phyloP scores from a whole-genome alignment of 2,329 filamentous ascomycete genomes.

The Ambrosiella beaveri region DNA sequence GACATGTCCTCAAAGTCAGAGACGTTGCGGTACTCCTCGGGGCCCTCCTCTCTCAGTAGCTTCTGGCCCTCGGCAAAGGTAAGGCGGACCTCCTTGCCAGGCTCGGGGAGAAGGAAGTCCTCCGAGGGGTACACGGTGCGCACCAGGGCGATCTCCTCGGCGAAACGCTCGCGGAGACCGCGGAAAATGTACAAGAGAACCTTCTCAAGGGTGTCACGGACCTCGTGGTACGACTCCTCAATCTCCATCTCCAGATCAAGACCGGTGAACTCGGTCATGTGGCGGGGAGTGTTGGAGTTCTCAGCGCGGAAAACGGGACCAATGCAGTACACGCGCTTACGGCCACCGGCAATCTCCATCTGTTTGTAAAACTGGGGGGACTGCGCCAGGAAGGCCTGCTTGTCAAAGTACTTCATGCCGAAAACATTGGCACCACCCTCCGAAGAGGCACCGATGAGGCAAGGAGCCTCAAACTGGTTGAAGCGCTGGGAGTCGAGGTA shows the following conservation, averaged over 20 bases:
- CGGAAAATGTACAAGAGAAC: conserved; percentile 67
- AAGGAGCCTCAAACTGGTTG: conserved; percentile 74
- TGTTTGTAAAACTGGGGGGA: conserved; percentile 81
- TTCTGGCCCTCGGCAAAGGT: conserved; percentile 64
- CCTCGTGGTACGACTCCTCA: conserved; percentile 60
- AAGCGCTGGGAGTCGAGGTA: conserved; percentile 64
- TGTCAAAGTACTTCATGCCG: conserved; percentile 73
- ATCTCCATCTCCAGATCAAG: conserved; percentile 88
- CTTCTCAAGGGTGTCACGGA: conserved; percentile 52
- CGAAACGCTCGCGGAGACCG: conserved; percentile 48
- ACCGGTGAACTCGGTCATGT: conserved; percentile 79
- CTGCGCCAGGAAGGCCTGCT: conserved; percentile 63
- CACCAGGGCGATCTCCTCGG: conserved; percentile 54
- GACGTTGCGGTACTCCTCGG: conserved; percentile 48
- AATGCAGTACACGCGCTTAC: conserved; percentile 62
- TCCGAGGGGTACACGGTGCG: conserved; percentile 61
- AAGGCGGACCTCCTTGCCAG: conserved; percentile 58
- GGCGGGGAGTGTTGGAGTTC: conserved; percentile 66
- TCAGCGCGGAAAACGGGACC: conserved; percentile 76
- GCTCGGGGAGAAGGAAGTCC: conserved; percentile 55
- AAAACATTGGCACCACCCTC: conserved; percentile 93
- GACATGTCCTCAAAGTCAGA: conserved; percentile 62
- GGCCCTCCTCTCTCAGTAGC: conserved; percentile 59
- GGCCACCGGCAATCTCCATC: conserved; percentile 62
- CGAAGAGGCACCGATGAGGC: conserved; percentile 73